Conservation (phyloP, 306 rosid genomes). For the Prunus armeniaca region DNA sequence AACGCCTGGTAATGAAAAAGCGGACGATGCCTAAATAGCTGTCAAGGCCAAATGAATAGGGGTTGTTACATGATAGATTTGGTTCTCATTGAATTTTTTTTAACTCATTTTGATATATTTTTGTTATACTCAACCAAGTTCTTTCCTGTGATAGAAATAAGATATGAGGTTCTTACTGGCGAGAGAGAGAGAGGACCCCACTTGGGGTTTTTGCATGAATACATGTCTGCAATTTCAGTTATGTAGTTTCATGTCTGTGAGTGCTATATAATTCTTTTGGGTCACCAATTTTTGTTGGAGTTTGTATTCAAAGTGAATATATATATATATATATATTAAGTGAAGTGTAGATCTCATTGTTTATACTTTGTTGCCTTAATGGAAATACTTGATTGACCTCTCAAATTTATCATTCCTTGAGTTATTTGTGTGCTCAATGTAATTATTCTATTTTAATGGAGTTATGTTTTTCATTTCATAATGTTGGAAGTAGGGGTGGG, state of each 20-base stretch:
- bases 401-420: neutral
- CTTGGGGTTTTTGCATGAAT: conserved; percentile 34
- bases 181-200: conserved; percentile 33
- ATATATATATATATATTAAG: conserved; percentile 12
- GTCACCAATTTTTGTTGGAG: conserved; percentile 39
- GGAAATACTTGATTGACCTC: neutral
- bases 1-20: conserved; percentile 35
- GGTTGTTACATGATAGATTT: conserved; percentile 38
- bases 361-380: conserved; percentile 1
- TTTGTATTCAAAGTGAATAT: conserved; percentile 36
- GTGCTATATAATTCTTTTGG: conserved; percentile 30
- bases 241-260: conserved; percentile 34
- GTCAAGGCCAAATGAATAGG: conserved; percentile 24
- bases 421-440: neutral
- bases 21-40: conserved; percentile 45
- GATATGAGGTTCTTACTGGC: conserved; percentile 41
- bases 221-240: conserved; percentile 42
- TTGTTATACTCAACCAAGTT: conserved; percentile 37
- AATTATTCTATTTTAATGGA: neutral
- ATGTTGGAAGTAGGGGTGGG: too few species aligned
- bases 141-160: conserved; percentile 44
- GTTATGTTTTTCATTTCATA: neutral
- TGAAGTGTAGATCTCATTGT: conserved; percentile 18
- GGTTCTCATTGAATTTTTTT: conserved; percentile 41
- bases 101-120: conserved; percentile 19